A percentile compares a stretch with the other conserved stretches of the same genome.
phyloP scores from a whole-genome alignment of 352 stramenopile genomes.

The Elongisporangium senticosum region DNA sequence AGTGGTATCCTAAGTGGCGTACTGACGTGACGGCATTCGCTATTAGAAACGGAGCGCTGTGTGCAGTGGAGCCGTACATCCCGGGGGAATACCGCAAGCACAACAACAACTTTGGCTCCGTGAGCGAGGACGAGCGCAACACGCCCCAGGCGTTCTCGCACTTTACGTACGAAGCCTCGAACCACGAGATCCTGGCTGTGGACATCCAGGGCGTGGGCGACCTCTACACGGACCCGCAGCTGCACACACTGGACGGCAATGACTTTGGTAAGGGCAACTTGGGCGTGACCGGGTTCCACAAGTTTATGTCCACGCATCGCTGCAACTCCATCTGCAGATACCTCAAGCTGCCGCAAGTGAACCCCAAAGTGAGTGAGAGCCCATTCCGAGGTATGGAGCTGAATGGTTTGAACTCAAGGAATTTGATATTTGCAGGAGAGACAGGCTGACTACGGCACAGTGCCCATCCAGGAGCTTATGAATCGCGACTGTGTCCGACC shows the following conservation, averaged over 20 bases:
- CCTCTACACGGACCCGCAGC: conserved; percentile 94
- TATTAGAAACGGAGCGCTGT: conserved; percentile 53
- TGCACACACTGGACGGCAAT: conserved; percentile 82
- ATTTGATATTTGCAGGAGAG: conserved; percentile 22
- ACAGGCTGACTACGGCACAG: conserved; percentile 63
- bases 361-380: conserved; percentile 43
- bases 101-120: conserved; percentile 86
- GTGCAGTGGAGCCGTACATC: conserved; percentile 79
- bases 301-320: conserved; percentile 82
- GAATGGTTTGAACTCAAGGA: neutral
- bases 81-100: conserved; percentile 82
- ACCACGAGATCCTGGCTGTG: conserved; percentile 89
- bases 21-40: neutral
- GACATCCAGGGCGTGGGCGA: conserved; percentile 95
- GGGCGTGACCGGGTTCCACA: conserved; percentile 77
- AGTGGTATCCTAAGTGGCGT: too few species aligned
- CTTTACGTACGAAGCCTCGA: conserved; percentile 91
- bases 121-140: conserved; percentile 82
- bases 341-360: conserved; percentile 74
- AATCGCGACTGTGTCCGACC: conserved; percentile 61
- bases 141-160: conserved; percentile 91
- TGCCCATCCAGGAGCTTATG: conserved; percentile 80
- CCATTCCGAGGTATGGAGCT: neutral
- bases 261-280: conserved; percentile 88
- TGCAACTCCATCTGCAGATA: conserved; percentile 89